Evolutionary conservation across 2,329 filamentous ascomycete genomes (phyloP).

Genomic region (Verticillium alfalfae): DNA sequence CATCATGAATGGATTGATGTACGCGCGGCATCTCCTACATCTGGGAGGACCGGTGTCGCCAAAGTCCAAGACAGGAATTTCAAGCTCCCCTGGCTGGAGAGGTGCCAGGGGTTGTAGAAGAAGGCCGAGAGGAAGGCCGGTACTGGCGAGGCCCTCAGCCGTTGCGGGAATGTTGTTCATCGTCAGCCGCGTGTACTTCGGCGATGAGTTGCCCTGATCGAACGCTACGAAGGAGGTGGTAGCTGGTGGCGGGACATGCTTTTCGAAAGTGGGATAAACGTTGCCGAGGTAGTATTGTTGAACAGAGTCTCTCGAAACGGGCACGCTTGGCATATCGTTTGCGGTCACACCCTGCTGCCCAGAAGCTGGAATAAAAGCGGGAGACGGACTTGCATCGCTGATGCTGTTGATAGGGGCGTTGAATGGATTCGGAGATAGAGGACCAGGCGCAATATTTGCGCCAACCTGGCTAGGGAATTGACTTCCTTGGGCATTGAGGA

Average conservation of each 20-base stretch:
- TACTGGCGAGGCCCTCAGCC: slow-evolving; percentile 72
- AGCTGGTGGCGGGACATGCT: slow-evolving; percentile 83
- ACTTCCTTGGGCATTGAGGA: slow-evolving; percentile 38
- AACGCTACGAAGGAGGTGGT: slow-evolving; percentile 86
- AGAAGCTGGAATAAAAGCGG: slow-evolving; percentile 50
- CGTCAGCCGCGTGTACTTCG: slow-evolving; percentile 86
- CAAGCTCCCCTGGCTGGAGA: slow-evolving; percentile 75
- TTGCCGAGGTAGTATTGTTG: slow-evolving; percentile 82
- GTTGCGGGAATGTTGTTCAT: slow-evolving; percentile 89
- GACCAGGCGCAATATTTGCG: slow-evolving; percentile 28
- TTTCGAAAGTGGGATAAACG: slow-evolving; percentile 92
- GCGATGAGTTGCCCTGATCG: slow-evolving; percentile 94
- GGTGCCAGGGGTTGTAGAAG: slow-evolving; percentile 83
- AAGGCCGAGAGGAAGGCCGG: slow-evolving; percentile 80
- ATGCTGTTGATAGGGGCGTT: slow-evolving; percentile 24
- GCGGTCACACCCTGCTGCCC: slow-evolving; percentile 76
- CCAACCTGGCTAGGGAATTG: slow-evolving; percentile 59
- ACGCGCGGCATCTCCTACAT: slow-evolving; percentile 87
- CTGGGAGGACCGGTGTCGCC: slow-evolving; percentile 84
- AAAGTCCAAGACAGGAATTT: slow-evolving; percentile 91
- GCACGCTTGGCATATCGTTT: slow-evolving; percentile 89
- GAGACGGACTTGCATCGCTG: slow-evolving; percentile 24
- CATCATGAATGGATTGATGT: slow-evolving; percentile 99
- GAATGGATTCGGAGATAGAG: slow-evolving; percentile 16
- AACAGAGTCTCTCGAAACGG: slow-evolving; percentile 73